phyloP scores from a whole-genome alignment of 2,329 filamentous ascomycete genomes.

The Cadophora sp. region DNA sequence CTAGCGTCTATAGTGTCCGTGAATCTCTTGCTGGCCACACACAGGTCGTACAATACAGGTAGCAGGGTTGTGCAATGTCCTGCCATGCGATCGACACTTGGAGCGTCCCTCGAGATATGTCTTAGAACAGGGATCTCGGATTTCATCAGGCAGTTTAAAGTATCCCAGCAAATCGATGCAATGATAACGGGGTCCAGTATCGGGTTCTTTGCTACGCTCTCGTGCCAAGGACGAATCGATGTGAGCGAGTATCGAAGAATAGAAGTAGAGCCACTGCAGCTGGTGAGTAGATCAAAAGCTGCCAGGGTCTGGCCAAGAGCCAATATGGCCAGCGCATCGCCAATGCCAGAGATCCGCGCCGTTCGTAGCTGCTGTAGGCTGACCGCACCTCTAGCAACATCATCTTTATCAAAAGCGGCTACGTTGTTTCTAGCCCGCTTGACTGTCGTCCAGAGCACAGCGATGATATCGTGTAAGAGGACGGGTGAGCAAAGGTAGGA shows the following conservation, averaged over 20 bases:
- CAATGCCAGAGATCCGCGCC: neutral
- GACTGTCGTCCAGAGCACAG: conserved; percentile 8
- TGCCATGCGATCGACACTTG: conserved; percentile 5
- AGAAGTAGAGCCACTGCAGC: conserved; percentile 6
- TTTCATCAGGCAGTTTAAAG: neutral
- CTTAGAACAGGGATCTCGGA: neutral
- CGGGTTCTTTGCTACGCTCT: conserved; percentile 1
- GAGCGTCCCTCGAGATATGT: neutral
- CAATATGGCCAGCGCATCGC: neutral
- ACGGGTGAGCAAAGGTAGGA: conserved; percentile 4
- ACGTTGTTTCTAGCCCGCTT: conserved; percentile 4
- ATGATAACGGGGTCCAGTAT: conserved; percentile 5
- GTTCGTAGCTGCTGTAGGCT: conserved; percentile 3
- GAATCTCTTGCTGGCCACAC: neutral
- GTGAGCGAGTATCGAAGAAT: conserved; percentile 2
- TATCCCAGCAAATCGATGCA: conserved; percentile 4
- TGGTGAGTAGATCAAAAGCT: conserved; percentile 8
- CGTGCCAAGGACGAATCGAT: conserved; percentile 2
- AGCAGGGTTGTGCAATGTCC: neutral
- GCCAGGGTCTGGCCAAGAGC: conserved; percentile 1
- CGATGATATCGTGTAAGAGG: conserved; percentile 7
- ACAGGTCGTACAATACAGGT: neutral
- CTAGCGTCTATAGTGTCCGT: no score
- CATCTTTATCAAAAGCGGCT: neutral
- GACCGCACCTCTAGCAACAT: conserved; percentile 5